Evolutionary conservation across 176 grass and related monocot genomes (phyloP).

Genomic region (Oryza punctata): DNA sequence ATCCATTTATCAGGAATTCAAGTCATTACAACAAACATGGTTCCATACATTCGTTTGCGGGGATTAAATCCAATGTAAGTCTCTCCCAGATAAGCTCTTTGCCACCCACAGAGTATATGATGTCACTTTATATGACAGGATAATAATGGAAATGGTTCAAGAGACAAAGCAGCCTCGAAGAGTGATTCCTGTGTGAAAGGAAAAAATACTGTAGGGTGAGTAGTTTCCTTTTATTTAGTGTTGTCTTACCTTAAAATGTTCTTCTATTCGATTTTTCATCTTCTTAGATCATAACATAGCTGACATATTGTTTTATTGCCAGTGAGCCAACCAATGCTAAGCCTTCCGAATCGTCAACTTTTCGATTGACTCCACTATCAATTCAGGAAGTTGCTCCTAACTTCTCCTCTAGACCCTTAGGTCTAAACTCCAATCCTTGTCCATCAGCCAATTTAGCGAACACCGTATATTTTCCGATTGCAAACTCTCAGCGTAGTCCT

Average conservation of each 20-base stretch:
- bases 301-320: conserved; percentile 26
- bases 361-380: conserved; percentile 41
- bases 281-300: conserved; percentile 35
- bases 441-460: conserved; percentile 29
- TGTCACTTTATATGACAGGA: conserved; percentile 53
- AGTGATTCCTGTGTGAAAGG: conserved; percentile 63
- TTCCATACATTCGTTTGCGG: conserved; percentile 58
- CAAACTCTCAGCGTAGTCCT: conserved; percentile 39
- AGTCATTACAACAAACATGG: conserved; percentile 68
- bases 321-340: conserved; percentile 46
- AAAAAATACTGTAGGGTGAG: conserved; percentile 47
- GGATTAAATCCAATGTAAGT: conserved; percentile 54
- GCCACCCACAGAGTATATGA: conserved; percentile 11
- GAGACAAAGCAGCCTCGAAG: conserved; percentile 55
- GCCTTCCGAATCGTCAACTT: conserved; percentile 45
- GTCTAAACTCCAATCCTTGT: conserved; percentile 33
- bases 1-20: conserved; percentile 82
- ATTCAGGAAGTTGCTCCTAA: conserved; percentile 47
- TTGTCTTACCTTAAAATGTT: background rate
- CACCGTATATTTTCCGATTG: conserved; percentile 34
- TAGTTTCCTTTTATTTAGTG: conserved; percentile 11
- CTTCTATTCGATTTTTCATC: conserved; percentile 10
- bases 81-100: background rate
- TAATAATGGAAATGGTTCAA: conserved; percentile 44
- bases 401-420: conserved; percentile 35